Evolutionary conservation across 495 filamentous ascomycete genomes (phyloP).

Genomic region (Penicillium desertorum): DNA sequence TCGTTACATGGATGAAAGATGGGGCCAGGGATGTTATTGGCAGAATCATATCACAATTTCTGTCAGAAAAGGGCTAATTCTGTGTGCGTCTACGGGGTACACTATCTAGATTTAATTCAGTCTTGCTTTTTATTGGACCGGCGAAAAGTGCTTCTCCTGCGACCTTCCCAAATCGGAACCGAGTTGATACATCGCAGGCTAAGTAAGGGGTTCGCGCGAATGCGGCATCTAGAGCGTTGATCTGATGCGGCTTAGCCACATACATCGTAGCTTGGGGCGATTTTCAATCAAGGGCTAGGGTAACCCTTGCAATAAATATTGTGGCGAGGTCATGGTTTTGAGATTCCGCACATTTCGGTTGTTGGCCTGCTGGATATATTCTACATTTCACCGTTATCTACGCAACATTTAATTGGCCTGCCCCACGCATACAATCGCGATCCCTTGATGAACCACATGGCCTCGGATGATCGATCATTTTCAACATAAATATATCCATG

Average conservation of each 20-base stretch:
- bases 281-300: not conserved
- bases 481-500: too few species aligned
- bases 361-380: not conserved
- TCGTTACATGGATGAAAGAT: not conserved
- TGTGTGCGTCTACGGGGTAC: not conserved
- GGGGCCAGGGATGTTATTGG: conserved; percentile 15
- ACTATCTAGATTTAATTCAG: not conserved
- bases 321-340: not conserved
- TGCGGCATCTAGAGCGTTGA: conserved; percentile 9
- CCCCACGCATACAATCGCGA: conserved; percentile 4
- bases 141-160: not conserved
- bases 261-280: not conserved
- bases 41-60: conserved; percentile 3
- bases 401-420: conserved; percentile 10
- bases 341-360: not conserved
- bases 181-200: conserved; percentile 14
- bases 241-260: conserved; percentile 1
- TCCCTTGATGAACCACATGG: conserved; percentile 17
- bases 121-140: not conserved
- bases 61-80: too few species aligned
- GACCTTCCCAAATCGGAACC: conserved; percentile 7
- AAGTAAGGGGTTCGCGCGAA: conserved; percentile 14
- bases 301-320: not conserved
- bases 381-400: conserved; percentile 13
- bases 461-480: conserved; percentile 9